Conservation (phyloP, 148 eudicot genomes). For the Amaranthus palmeri region DNA sequence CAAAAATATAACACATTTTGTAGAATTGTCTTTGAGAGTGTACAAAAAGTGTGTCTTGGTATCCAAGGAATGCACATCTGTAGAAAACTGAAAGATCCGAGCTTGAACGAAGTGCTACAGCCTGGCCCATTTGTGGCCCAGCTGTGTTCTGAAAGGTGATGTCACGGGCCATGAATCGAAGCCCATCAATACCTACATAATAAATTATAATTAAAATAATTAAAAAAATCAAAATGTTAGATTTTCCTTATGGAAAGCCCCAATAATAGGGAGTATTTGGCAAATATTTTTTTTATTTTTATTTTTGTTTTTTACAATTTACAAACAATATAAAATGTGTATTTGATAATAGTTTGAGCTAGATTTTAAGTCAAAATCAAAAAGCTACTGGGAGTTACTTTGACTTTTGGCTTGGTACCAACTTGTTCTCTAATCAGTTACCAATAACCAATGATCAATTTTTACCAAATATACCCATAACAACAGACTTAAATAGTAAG, state of each 20-base stretch:
- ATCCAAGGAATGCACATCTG: constrained; percentile 57
- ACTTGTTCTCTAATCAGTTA: too few relatives aligned
- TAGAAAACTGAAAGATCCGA: constrained; percentile 70
- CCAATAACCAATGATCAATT: too few relatives aligned
- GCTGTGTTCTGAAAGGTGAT: constrained; percentile 72
- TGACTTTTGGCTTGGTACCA: too few relatives aligned
- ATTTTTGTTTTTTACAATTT: too few relatives aligned
- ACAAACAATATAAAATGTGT: too few relatives aligned
- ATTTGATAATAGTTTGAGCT: too few relatives aligned
- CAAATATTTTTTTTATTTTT: too few relatives aligned
- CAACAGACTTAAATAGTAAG: too few relatives aligned
- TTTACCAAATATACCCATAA: too few relatives aligned
- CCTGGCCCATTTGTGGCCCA: constrained; percentile 53
- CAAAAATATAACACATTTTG: constrained; percentile 49
- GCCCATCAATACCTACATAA: constrained; percentile 53
- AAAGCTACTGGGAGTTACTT: too few relatives aligned
- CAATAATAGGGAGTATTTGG: too few relatives aligned
- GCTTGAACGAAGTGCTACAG: constrained; percentile 60
- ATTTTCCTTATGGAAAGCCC: background rate
- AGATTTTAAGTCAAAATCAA: too few relatives aligned
- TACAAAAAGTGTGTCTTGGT: constrained; percentile 73
- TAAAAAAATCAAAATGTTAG: background rate
- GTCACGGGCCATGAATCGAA: constrained; percentile 68
- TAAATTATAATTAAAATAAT: background rate
- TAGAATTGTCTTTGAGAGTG: constrained; percentile 78